phyloP scores from a whole-genome alignment of 768 basidiomycete genomes.

The Cystofilobasidium bisporidii region DNA sequence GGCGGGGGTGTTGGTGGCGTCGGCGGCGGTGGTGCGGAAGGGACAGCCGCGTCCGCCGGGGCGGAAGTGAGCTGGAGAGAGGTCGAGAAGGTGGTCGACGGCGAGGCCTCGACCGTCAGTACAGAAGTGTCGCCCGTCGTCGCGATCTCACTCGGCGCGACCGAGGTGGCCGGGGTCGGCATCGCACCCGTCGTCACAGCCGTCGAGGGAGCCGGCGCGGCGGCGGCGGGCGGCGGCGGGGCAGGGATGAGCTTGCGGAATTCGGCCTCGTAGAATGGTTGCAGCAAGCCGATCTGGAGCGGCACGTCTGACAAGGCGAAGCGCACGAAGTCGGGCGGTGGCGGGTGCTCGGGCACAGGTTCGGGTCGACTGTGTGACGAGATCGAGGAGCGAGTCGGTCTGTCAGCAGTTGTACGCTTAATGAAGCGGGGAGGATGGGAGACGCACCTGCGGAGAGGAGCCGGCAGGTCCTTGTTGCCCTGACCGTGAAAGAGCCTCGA shows the following conservation, averaged over 20 bases:
- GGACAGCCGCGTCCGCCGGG: neutral
- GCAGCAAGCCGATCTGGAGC: conserved; percentile 76
- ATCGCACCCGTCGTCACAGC: neutral
- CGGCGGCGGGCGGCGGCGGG: neutral
- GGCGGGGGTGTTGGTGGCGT: neutral
- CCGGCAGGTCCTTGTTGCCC: conserved; percentile 39
- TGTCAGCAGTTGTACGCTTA: neutral
- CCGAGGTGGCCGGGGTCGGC: neutral
- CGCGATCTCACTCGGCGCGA: neutral
- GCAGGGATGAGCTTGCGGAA: conserved; percentile 18
- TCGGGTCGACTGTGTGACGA: conserved; percentile 21
- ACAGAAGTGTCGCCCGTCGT: neutral
- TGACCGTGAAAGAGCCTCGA: conserved; percentile 64
- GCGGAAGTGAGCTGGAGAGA: too few relatives aligned
- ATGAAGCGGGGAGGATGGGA: neutral
- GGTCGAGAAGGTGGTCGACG: neutral
- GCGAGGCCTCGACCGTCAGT: neutral
- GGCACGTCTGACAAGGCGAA: conserved; percentile 58
- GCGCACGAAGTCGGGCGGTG: conserved; percentile 68
- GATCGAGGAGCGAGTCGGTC: neutral
- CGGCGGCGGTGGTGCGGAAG: neutral
- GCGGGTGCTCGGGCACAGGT: conserved; percentile 62
- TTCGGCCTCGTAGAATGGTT: conserved; percentile 51
- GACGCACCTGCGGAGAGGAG: conserved; percentile 35
- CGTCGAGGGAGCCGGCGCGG: neutral